Evolutionary conservation across 1,284 basidiomycete species (phyloP).

Genomic region (Irpex sp.): DNA sequence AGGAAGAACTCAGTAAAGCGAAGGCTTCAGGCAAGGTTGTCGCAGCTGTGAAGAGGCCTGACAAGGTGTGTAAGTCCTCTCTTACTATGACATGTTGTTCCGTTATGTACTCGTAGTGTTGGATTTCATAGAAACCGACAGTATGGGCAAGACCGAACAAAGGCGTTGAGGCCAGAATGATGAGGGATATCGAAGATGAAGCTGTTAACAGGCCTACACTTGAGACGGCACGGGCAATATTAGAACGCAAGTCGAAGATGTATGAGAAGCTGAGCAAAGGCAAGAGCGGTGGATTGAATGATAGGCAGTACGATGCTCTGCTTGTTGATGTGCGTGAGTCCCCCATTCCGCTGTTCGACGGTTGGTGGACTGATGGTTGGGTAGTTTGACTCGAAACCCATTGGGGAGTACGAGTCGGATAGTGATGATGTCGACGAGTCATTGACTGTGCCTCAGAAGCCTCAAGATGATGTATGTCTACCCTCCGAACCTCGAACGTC

Average conservation of each 20-base stretch:
- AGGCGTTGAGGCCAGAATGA: slow-evolving; percentile 56
- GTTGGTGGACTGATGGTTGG: neutral
- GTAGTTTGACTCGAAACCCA: slow-evolving; percentile 70
- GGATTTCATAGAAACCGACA: slow-evolving; percentile 51
- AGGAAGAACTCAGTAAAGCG: slow-evolving; percentile 53
- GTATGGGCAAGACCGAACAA: slow-evolving; percentile 69
- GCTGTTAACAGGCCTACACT: slow-evolving; percentile 59
- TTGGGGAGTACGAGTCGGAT: slow-evolving; percentile 53
- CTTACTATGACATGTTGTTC: neutral
- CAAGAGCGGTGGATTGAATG: slow-evolving; percentile 72
- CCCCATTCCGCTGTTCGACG: neutral
- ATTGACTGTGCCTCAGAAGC: slow-evolving; percentile 45
- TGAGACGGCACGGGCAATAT: slow-evolving; percentile 57
- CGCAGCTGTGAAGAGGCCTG: slow-evolving; percentile 53
- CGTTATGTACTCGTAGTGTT: neutral
- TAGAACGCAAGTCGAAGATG: slow-evolving; percentile 78
- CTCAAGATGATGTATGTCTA: slow-evolving; percentile 21
- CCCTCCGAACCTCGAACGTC: neutral
- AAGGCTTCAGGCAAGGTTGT: slow-evolving; percentile 53
- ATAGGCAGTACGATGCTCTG: slow-evolving; percentile 69
- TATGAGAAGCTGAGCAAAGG: slow-evolving; percentile 82
- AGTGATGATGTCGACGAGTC: slow-evolving; percentile 75
- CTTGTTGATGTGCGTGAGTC: slow-evolving; percentile 76
- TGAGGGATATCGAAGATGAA: slow-evolving; percentile 63
- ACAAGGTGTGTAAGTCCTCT: slow-evolving; percentile 45